Conservation (phyloP, 2,329 filamentous ascomycete species). For the Coleophoma eucalyptorum region DNA sequence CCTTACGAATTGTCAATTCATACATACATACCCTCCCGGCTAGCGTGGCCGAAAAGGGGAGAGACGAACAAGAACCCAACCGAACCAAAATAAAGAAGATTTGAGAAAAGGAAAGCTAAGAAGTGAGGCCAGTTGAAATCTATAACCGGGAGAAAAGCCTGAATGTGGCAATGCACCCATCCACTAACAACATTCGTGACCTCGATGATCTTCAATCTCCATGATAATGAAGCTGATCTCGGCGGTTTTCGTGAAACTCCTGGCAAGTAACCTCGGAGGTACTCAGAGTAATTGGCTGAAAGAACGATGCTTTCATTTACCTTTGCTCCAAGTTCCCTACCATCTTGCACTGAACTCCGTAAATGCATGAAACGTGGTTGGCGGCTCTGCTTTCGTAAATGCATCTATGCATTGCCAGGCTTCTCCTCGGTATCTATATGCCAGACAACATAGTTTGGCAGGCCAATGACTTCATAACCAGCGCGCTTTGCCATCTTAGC, state of each 20-base stretch:
- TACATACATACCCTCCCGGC: no score
- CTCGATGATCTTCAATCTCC: background rate
- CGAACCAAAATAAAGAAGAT: no score
- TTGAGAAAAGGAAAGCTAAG: no score
- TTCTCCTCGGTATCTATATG: constrained; percentile 97
- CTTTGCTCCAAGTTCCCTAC: constrained; percentile 8
- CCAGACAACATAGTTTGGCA: constrained; percentile 98
- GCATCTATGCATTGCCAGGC: constrained; percentile 59
- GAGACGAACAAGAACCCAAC: no score
- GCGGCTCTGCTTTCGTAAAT: constrained; percentile 10
- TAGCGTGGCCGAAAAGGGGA: no score
- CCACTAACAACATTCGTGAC: background rate
- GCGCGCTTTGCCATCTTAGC: constrained; percentile 98
- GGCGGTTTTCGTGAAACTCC: background rate
- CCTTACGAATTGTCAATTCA: no score
- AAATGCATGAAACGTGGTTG: constrained; percentile 26
- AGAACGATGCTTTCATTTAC: background rate
- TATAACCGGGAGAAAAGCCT: no score
- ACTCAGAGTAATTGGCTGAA: background rate
- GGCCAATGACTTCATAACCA: constrained; percentile 84
- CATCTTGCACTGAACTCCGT: constrained; percentile 23
- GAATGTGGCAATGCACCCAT: background rate
- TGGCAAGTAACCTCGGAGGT: background rate
- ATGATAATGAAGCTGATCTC: no score
- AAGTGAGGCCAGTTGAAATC: no score